Percentiles rank a stretch among this genome's conserved stretches.
Conservation (phyloP, 2,329 filamentous ascomycete species). For the Fusarium pseudograminearum region DNA sequence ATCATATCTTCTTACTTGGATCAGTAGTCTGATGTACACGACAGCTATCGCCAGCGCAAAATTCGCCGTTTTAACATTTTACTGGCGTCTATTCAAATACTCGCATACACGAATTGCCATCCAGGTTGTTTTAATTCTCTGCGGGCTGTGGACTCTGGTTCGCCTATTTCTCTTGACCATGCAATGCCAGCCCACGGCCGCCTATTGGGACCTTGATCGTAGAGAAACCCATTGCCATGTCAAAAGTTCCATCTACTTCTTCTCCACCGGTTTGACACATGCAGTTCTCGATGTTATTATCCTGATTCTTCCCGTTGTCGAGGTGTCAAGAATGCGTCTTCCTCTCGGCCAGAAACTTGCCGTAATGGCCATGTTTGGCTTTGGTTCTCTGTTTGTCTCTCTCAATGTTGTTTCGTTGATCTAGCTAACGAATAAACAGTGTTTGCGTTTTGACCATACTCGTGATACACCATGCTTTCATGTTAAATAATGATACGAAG, state of each 20-base stretch:
- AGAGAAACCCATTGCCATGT: conserved; percentile 47
- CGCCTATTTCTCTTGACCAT: conserved; percentile 49
- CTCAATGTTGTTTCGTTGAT: fast-evolving
- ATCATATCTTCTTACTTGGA: conserved; percentile 41
- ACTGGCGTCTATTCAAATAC: conserved; percentile 48
- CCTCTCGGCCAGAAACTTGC: conserved; percentile 47
- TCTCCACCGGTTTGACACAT: conserved; percentile 49
- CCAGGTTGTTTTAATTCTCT: conserved; percentile 36
- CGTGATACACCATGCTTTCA: conserved; percentile 38
- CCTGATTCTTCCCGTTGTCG: conserved; percentile 47
- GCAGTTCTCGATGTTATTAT: conserved; percentile 50
- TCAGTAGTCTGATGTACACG: conserved; percentile 45
- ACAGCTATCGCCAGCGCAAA: conserved; percentile 46
- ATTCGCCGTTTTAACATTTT: conserved; percentile 47
- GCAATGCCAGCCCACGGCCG: conserved; percentile 51
- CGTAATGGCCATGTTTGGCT: conserved; percentile 47
- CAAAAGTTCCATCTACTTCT: conserved; percentile 48
- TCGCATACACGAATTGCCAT: conserved; percentile 47
- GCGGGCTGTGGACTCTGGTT: conserved; percentile 44
- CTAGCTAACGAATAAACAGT: not conserved
- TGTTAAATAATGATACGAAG: conserved; percentile 28
- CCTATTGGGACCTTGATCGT: conserved; percentile 49
- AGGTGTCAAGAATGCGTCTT: conserved; percentile 49
- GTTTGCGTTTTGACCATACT: conserved; percentile 45
- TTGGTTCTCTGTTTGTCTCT: conserved; percentile 46